Evolutionary conservation across 2,329 filamentous ascomycete genomes (phyloP), one percentile per base, ranked within the genome.

Genomic region (Hortaea werneckii): DNA sequence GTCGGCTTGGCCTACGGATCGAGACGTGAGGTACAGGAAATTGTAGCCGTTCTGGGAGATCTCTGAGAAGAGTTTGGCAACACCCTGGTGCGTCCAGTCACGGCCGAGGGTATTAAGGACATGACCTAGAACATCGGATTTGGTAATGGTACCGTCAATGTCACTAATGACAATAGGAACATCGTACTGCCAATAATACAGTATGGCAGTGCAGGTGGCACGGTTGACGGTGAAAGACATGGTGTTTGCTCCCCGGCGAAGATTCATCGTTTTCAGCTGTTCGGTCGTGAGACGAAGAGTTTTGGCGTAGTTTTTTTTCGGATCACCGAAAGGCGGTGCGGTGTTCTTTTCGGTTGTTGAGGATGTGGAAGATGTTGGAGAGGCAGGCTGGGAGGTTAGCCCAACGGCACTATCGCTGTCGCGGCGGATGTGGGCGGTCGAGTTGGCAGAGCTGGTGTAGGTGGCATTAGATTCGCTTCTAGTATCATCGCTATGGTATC

Each of bases 81-180:
- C 90, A 34, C 92, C 92, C 11, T 88, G 78, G 64, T 98, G 92
- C 3, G 92, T 98, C 92, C 92, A 98, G 66, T 98, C 92, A 41
- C 92, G 83, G 37, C 92, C 92, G 54, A 98, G 90, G 80, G 92
- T 92, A 70, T 90, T 96, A 44, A 96, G 69, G 38, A 98, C 87
- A 60, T 98, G 92, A 10, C 92, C 92, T 1, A 65, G 51, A 5
- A 63, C 62, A 41, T 65, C 62, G 6, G 59, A 76, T 69, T 98
- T 98, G 48, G 92, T 98, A 58, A 98, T 98, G 20, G 92, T 98
- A 43, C 92, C 92, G 66, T 98, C 92, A 59, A 98, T 96, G 65
- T 98, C 92, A 1, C 90, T 96, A 52, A 98, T 95, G 41, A 98
- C 89, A 46, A 98, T 90, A 0, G 92, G 94, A 0, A 85, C 84